Percentiles rank a stretch among this genome's conserved stretches.
These are phyloP conservation scores for Chaetomiaceae sp. DNA, from an alignment of 2,329 filamentous ascomycete species.

Conservation along the genomic window DNA sequence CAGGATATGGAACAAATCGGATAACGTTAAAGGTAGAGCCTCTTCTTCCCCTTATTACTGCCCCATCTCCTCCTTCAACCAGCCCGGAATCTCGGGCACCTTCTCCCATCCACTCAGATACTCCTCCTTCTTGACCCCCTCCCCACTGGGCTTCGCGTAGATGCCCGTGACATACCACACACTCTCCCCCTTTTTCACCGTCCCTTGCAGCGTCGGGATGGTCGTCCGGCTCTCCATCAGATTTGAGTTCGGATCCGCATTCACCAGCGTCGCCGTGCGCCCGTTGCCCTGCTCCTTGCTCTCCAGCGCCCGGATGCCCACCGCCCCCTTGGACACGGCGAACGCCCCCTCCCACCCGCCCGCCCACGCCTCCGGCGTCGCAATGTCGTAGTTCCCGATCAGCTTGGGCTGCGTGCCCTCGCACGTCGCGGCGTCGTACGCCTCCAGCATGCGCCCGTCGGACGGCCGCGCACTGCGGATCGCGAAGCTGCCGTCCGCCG, in stretches of 20 bases:
- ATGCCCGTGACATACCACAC: conserved; percentile 68
- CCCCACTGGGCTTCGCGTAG: conserved; percentile 61
- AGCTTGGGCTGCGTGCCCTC: conserved; percentile 53
- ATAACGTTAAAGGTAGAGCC: too few species aligned
- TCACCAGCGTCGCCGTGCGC: conserved; percentile 61
- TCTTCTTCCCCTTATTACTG: too few species aligned
- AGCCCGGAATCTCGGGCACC: conserved; percentile 54
- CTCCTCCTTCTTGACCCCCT: conserved; percentile 45
- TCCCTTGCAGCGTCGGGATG: conserved; percentile 64
- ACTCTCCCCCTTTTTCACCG: conserved; percentile 52
- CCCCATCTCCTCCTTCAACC: conserved; percentile 53
- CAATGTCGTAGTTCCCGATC: conserved; percentile 57
- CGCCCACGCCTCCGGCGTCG: conserved; percentile 50
- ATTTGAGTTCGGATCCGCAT: conserved; percentile 77
- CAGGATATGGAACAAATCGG: too few species aligned
- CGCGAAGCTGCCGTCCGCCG: conserved; percentile 71
- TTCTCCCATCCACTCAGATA: conserved; percentile 60
- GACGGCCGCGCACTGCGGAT: conserved; percentile 52
- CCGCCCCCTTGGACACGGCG: conserved; percentile 53
- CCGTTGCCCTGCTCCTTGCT: conserved; percentile 35
- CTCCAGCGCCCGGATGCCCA: conserved; percentile 54
- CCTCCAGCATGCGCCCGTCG: conserved; percentile 48
- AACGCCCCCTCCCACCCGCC: conserved; percentile 51
- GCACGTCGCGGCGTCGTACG: conserved; percentile 41
- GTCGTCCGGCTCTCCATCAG: conserved; percentile 67